Evolutionary conservation across 78 protist species (phyloP).

Genomic region (Mastigamoeba balamuthi): DNA sequence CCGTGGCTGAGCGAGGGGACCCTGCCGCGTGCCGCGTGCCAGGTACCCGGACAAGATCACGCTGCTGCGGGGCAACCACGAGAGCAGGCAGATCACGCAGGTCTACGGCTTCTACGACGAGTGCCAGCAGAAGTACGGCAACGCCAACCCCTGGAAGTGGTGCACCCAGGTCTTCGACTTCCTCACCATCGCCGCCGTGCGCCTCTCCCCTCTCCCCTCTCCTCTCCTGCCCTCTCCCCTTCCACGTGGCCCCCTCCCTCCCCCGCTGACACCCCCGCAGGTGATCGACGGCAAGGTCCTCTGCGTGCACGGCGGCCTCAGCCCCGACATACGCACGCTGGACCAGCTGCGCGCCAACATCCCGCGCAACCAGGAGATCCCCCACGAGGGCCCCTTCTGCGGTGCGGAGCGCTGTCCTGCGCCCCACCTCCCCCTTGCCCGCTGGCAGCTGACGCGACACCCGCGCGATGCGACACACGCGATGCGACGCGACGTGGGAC

Average conservation of each 20-base stretch:
- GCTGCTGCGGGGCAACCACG: conserved; percentile 95
- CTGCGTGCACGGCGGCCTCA: conserved; percentile 97
- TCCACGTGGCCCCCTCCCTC: not conserved
- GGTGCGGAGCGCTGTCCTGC: not conserved
- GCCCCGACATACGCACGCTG: conserved; percentile 72
- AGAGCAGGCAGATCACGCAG: conserved; percentile 90
- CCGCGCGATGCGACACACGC: too few species aligned
- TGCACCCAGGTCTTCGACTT: conserved; percentile 91
- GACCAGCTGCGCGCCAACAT: conserved; percentile 75
- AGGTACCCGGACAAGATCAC: conserved; percentile 81
- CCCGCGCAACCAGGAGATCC: conserved; percentile 81
- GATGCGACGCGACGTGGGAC: too few species aligned
- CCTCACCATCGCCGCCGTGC: conserved; percentile 81
- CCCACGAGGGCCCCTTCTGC: conserved; percentile 95
- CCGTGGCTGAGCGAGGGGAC: too few species aligned
- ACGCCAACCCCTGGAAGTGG: conserved; percentile 86
- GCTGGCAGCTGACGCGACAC: too few species aligned
- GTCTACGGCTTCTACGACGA: conserved; percentile 97
- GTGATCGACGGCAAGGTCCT: conserved; percentile 81
- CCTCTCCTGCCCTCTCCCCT: not conserved
- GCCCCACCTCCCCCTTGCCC: too few species aligned
- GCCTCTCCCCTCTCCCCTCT: not conserved
- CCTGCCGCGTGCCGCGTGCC: too few species aligned
- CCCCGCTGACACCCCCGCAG: conserved; percentile 6
- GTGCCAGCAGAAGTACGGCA: conserved; percentile 94